A percentile compares a stretch with the other conserved stretches of the same genome.
phyloP scores from a whole-genome alignment of 208 protist species.

The Trypanosoma congolense region DNA sequence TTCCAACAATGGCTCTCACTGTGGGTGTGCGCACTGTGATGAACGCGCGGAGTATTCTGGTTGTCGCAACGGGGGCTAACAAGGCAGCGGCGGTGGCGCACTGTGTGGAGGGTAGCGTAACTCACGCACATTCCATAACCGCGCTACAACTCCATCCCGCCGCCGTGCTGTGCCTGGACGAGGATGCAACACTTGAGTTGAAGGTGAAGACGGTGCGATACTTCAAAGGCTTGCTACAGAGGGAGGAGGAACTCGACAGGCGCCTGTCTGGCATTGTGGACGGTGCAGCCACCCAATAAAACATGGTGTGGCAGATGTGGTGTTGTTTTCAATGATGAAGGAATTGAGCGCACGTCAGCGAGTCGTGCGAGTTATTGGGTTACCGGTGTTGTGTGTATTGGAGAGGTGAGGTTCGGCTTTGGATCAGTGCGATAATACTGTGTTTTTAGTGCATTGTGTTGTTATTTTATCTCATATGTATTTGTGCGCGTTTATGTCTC shows the following conservation, averaged over 20 bases:
- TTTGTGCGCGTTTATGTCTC: background rate
- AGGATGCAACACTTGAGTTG: conserved; percentile 87
- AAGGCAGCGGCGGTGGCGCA: conserved; percentile 89
- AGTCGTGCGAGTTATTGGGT: too few species aligned
- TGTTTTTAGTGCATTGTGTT: too few species aligned
- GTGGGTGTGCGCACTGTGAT: conserved; percentile 94
- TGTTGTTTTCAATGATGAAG: too few species aligned
- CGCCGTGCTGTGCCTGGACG: conserved; percentile 89
- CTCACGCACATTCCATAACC: conserved; percentile 91
- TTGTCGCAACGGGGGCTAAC: conserved; percentile 88
- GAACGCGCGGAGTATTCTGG: conserved; percentile 73
- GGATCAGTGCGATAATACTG: too few species aligned
- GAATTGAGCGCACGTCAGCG: too few species aligned
- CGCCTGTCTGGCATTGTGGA: conserved; percentile 26
- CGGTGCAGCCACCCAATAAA: too few species aligned
- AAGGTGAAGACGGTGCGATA: conserved; percentile 93
- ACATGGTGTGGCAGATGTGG: too few species aligned
- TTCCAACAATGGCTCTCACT: conserved; percentile 93
- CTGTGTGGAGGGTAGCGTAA: conserved; percentile 89
- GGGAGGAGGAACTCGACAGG: conserved; percentile 52
- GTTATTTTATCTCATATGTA: too few species aligned
- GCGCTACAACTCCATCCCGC: conserved; percentile 85
- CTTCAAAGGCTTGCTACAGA: conserved; percentile 83
- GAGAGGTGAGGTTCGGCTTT: too few species aligned
- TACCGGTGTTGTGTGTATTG: too few species aligned